These are phyloP conservation scores for Coemansia aciculifera DNA, from an alignment of 192 early-diverging fungal genomes.

Conservation along the genomic window DNA sequence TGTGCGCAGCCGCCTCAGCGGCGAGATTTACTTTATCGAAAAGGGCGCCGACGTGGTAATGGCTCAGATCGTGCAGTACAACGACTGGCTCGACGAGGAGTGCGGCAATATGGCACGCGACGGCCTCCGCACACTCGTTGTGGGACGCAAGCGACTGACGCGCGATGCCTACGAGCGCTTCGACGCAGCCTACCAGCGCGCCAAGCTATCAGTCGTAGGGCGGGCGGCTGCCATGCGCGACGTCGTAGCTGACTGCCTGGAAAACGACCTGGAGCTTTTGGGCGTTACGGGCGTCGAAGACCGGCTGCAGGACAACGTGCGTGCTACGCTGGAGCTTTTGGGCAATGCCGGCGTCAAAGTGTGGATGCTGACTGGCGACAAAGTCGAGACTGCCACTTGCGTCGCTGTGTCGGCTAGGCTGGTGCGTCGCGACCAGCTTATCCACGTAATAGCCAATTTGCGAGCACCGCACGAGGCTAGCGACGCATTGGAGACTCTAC, in stretches of 20 bases:
- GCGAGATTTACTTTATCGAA: slow-evolving; percentile 85
- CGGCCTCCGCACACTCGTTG: slow-evolving; percentile 89
- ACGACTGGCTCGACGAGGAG: slow-evolving; percentile 97
- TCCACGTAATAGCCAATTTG: slow-evolving; percentile 78
- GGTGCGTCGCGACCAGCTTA: slow-evolving; percentile 81
- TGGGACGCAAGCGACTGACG: slow-evolving; percentile 81
- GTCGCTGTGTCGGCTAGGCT: slow-evolving; percentile 92
- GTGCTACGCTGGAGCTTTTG: slow-evolving; percentile 82
- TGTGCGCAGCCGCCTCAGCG: slow-evolving; percentile 63
- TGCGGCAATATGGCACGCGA: slow-evolving; percentile 96
- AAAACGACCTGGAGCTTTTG: slow-evolving; percentile 84
- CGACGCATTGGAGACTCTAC: slow-evolving; percentile 74
- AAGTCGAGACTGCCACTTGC: slow-evolving; percentile 95
- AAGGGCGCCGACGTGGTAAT: slow-evolving; percentile 96
- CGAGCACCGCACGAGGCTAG: slow-evolving; percentile 43
- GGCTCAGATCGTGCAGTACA: slow-evolving; percentile 83
- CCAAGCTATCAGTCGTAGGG: slow-evolving; percentile 69
- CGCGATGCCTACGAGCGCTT: slow-evolving; percentile 71
- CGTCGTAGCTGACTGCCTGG: slow-evolving; percentile 68
- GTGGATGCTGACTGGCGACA: slow-evolving; percentile 99
- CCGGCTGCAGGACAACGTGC: slow-evolving; percentile 91
- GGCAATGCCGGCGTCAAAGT: slow-evolving; percentile 89
- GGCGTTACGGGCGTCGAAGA: slow-evolving; percentile 96
- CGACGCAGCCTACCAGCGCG: slow-evolving; percentile 63
- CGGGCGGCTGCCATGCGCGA: slow-evolving; percentile 69